Percentiles rank a stretch among this genome's conserved stretches.
Conservation (phyloP, 352 stramenopile species). For the Globisporangium orthogonon region DNA sequence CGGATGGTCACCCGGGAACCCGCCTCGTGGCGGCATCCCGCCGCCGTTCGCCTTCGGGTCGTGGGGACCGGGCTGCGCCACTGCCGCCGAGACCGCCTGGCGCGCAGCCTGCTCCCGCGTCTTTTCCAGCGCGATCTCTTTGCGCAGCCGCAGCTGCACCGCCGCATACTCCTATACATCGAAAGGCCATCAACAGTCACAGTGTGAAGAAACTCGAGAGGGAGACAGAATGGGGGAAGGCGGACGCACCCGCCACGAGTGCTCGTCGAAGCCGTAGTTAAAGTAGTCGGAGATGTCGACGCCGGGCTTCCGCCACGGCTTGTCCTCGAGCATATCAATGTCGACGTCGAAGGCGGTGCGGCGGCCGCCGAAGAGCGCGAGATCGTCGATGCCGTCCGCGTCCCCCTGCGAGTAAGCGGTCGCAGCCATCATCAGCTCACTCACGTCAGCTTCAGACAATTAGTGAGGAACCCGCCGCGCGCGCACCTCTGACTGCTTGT, state of each 20-base stretch:
- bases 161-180: slow-evolving; percentile 65
- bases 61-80: slow-evolving; percentile 23
- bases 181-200: background rate
- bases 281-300: slow-evolving; percentile 93
- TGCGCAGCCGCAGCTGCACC: slow-evolving; percentile 62
- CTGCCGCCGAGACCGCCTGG: slow-evolving; percentile 55
- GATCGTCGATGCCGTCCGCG: slow-evolving; percentile 50
- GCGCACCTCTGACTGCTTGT: slow-evolving; percentile 19
- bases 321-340: slow-evolving; percentile 89
- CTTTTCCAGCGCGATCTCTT: slow-evolving; percentile 69
- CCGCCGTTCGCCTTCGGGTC: slow-evolving; percentile 18
- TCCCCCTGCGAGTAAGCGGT: slow-evolving; percentile 10
- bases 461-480: background rate
- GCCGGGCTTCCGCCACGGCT: slow-evolving; percentile 87
- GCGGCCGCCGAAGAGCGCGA: slow-evolving; percentile 71
- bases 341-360: slow-evolving; percentile 90
- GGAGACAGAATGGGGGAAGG: background rate
- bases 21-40: slow-evolving; percentile 20
- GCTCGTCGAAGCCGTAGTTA: slow-evolving; percentile 92
- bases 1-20: slow-evolving; percentile 5
- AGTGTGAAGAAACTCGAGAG: background rate
- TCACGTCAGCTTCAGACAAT: background rate
- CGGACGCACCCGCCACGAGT: slow-evolving; percentile 61
- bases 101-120: slow-evolving; percentile 75
- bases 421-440: background rate